Evolutionary conservation across 169 alveolate species (phyloP).

Genomic region (Plasmodium knowlesi): DNA sequence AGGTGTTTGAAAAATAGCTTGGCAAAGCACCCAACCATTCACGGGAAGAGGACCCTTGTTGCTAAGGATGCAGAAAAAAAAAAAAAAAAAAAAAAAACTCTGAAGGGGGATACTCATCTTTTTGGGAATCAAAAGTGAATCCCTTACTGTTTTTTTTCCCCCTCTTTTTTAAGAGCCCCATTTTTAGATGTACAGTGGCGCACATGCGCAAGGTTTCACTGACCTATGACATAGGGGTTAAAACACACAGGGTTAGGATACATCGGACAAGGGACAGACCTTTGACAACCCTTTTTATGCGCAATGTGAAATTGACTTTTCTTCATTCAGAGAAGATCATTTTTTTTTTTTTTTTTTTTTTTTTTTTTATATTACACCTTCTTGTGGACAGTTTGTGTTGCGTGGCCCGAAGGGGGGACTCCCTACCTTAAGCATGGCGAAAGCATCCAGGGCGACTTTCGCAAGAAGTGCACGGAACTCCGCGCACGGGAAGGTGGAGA

Average conservation of each 20-base stretch:
- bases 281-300: background rate
- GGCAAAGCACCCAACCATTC: background rate
- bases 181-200: background rate
- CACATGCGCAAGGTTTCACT: background rate
- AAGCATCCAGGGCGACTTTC: background rate
- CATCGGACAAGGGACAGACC: background rate
- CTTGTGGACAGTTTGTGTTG: background rate
- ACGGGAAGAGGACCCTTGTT: background rate
- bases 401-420: background rate
- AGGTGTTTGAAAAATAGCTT: background rate
- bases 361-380: background rate
- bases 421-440: background rate
- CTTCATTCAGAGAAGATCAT: background rate
- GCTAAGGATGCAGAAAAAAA: background rate
- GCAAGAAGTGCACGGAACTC: background rate
- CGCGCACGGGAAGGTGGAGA: background rate
- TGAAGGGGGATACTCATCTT: background rate
- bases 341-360: conserved; percentile 1
- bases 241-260: background rate
- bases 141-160: background rate
- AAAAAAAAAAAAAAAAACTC: too few species aligned
- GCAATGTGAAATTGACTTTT: background rate
- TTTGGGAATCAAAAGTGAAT: background rate
- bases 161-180: background rate
- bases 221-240: background rate